These are phyloP conservation scores for Circinella umbellata DNA, from an alignment of 371 early-diverging fungal species.

Conservation along the genomic window DNA sequence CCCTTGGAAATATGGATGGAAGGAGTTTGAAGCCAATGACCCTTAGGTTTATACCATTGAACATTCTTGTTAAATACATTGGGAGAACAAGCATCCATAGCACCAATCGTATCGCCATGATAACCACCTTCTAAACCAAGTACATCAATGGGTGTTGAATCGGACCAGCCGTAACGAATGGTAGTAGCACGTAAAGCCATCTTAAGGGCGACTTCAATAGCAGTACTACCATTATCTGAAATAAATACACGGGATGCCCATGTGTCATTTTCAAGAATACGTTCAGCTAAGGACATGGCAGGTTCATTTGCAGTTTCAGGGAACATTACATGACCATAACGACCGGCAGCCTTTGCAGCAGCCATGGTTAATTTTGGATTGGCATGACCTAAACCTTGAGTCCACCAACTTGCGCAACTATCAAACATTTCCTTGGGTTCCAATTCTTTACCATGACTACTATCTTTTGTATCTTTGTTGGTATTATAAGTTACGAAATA, in stretches of 20 bases:
- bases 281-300: conserved; percentile 67
- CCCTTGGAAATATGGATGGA: conserved; percentile 68
- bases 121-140: conserved; percentile 80
- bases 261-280: conserved; percentile 64
- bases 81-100: conserved; percentile 83
- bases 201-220: conserved; percentile 84
- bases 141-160: conserved; percentile 54
- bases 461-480: conserved; percentile 12
- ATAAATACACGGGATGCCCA: conserved; percentile 81
- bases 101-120: conserved; percentile 88
- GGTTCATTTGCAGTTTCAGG: conserved; percentile 82
- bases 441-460: background rate
- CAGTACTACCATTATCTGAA: conserved; percentile 83
- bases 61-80: conserved; percentile 78
- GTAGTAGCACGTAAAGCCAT: conserved; percentile 70
- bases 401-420: conserved; percentile 88
- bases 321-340: conserved; percentile 87
- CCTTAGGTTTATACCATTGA: conserved; percentile 79
- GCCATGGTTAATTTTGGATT: conserved; percentile 64
- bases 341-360: conserved; percentile 74
- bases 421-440: conserved; percentile 65
- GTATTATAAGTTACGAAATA: conserved; percentile 58
- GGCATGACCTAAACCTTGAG: conserved; percentile 83
- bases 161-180: conserved; percentile 45
- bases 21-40: conserved; percentile 81